Conservation (phyloP, 768 basidiomycete genomes). For the Mrakia gelida region DNA sequence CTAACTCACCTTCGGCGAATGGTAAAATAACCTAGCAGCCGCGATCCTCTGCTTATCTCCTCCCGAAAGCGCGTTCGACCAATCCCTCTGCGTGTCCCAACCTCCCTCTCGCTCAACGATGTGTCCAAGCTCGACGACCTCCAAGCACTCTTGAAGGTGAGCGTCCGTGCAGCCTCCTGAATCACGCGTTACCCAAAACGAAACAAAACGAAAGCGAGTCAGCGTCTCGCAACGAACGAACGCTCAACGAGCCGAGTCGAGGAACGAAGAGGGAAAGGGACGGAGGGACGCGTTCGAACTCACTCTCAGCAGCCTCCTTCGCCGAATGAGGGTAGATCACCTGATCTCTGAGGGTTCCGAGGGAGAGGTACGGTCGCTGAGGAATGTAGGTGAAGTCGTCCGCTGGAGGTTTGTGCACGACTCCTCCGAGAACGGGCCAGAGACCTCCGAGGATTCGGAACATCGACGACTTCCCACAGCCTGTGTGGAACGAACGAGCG, state of each 20-base stretch:
- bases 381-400: conserved; percentile 90
- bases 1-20: conserved; percentile 74
- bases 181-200: background rate
- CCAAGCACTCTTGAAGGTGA: conserved; percentile 66
- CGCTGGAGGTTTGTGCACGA: conserved; percentile 82
- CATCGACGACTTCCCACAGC: conserved; percentile 82
- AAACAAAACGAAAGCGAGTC: background rate
- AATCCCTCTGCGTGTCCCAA: conserved; percentile 83
- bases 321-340: conserved; percentile 90
- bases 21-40: conserved; percentile 95
- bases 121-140: conserved; percentile 73
- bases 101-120: conserved; percentile 95
- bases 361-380: conserved; percentile 88
- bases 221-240: too few species aligned
- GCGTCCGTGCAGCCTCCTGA: conserved; percentile 68
- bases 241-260: too few species aligned
- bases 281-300: conserved; percentile 39
- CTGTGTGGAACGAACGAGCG: conserved; percentile 46
- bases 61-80: conserved; percentile 53
- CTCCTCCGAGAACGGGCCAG: conserved; percentile 52
- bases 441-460: conserved; percentile 95
- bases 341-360: conserved; percentile 91
- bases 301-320: conserved; percentile 71
- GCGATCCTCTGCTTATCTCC: conserved; percentile 61
- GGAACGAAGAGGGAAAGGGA: background rate